Percentiles rank a stretch among this genome's conserved stretches.
These are phyloP conservation scores for Crithidia bombi DNA, from an alignment of 208 protist species.

Conservation along the genomic window DNA sequence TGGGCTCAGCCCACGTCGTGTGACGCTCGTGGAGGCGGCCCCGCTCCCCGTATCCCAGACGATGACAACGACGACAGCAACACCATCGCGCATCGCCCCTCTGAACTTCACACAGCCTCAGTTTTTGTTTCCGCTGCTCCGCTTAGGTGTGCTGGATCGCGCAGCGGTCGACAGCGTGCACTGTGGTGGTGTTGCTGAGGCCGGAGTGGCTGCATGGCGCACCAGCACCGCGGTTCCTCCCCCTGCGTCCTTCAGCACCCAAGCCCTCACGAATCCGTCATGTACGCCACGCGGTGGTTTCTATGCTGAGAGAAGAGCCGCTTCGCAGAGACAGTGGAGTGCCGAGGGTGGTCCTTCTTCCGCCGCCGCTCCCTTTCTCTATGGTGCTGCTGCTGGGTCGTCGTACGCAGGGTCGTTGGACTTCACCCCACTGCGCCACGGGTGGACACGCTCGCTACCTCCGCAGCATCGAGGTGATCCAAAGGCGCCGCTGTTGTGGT, in stretches of 20 bases:
- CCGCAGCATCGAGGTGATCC: conserved; percentile 9
- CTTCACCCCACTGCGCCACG: background rate
- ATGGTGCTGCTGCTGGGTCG: too few species aligned
- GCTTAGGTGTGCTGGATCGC: background rate
- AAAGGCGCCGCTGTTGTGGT: conserved; percentile 17
- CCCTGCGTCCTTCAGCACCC: too few species aligned
- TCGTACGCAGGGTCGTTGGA: background rate
- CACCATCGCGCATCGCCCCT: background rate
- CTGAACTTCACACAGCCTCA: conserved; percentile 23
- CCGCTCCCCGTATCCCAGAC: too few species aligned
- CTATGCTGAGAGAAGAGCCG: too few species aligned
- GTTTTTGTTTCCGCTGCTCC: conserved; percentile 13
- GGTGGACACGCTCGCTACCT: background rate
- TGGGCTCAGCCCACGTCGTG: too few species aligned
- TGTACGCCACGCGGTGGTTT: too few species aligned
- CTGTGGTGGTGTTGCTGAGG: background rate
- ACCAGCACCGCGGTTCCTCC: background rate
- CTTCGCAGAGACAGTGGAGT: background rate
- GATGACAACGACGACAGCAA: too few species aligned
- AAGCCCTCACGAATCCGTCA: too few species aligned
- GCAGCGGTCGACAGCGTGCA: background rate
- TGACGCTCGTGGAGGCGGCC: too few species aligned
- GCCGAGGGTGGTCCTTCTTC: background rate
- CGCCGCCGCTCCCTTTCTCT: background rate
- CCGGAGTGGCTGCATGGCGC: too few species aligned